These are phyloP conservation scores for Klebsormidium nitens DNA, from an alignment of 139 green algal genomes.

Conservation along the genomic window DNA sequence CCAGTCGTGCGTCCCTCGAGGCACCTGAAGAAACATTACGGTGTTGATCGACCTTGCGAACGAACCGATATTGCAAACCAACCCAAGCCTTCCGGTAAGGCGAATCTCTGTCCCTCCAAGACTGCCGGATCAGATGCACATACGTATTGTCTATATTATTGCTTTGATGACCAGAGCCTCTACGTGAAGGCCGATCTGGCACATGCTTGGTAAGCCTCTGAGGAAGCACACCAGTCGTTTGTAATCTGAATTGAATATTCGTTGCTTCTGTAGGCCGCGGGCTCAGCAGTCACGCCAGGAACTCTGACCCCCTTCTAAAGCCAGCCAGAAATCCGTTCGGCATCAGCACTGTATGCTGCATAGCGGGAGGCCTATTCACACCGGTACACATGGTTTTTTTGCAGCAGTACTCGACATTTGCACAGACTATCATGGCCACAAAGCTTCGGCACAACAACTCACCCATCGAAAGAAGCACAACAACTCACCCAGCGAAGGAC, in stretches of 20 bases:
- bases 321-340: too few relatives aligned
- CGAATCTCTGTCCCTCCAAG: not conserved
- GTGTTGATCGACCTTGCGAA: too few relatives aligned
- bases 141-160: not conserved
- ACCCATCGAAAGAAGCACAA: not conserved
- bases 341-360: too few relatives aligned
- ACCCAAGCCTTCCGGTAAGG: not conserved
- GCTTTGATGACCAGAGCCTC: not conserved
- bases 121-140: not conserved
- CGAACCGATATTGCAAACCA: not conserved
- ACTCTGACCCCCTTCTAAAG: too few relatives aligned
- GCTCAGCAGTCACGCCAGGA: too few relatives aligned
- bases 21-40: constrained; percentile 12
- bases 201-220: too few relatives aligned
- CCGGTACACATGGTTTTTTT: not conserved
- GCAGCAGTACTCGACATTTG: too few relatives aligned
- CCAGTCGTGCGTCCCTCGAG: constrained; percentile 73
- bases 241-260: too few relatives aligned
- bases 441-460: not conserved
- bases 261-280: too few relatives aligned
- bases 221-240: too few relatives aligned
- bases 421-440: not conserved
- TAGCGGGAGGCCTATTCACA: too few relatives aligned
- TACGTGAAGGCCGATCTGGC: not conserved
- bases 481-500: constrained; percentile 51